Percentiles rank a stretch among this genome's conserved stretches.
phyloP scores from a whole-genome alignment of 2,329 filamentous ascomycete species.

The Calonectria pseudoturangicola region DNA sequence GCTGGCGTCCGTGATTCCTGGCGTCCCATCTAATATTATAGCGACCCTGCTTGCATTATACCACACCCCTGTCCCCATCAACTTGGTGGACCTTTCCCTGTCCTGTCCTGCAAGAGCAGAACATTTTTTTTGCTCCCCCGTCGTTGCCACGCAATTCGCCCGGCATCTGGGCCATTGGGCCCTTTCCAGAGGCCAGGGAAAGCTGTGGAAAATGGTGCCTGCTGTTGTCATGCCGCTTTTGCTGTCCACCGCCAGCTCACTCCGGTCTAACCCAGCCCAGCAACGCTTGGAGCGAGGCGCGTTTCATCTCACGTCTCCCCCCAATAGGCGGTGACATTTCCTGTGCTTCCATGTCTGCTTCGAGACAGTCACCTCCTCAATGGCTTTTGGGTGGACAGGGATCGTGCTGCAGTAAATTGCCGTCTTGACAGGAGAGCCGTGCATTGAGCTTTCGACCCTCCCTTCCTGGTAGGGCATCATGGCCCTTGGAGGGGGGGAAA shows the following conservation, averaged over 20 bases:
- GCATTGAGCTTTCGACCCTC: conserved; percentile 47
- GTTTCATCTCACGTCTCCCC: conserved; percentile 51
- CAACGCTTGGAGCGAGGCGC: conserved; percentile 52
- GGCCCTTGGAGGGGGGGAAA: conserved; percentile 39
- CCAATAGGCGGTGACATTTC: conserved; percentile 52
- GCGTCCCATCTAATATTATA: conserved; percentile 57
- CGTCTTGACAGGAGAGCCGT: conserved; percentile 47
- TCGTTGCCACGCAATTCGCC: conserved; percentile 54
- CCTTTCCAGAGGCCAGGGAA: conserved; percentile 36
- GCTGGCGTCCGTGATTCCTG: conserved; percentile 50
- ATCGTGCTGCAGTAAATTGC: conserved; percentile 51
- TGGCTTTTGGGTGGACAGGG: conserved; percentile 46
- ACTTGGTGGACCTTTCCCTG: conserved; percentile 48
- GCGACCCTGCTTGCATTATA: conserved; percentile 57
- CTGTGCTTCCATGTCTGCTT: conserved; percentile 48
- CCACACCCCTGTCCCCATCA: conserved; percentile 53
- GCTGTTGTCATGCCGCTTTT: conserved; percentile 43
- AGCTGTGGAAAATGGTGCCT: conserved; percentile 44
- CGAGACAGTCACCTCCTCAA: conserved; percentile 45
- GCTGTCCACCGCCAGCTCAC: conserved; percentile 52
- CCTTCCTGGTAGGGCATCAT: conserved; percentile 51
- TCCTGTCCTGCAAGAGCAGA: conserved; percentile 45
- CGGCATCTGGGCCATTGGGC: conserved; percentile 45
- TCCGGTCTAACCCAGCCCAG: conserved; percentile 49
- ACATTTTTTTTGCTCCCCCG: conserved; percentile 47